Percentiles rank a stretch among this genome's conserved stretches.
Conservation (phyloP, 2,329 filamentous ascomycete species). For the Trichoderma afroharzianum region DNA sequence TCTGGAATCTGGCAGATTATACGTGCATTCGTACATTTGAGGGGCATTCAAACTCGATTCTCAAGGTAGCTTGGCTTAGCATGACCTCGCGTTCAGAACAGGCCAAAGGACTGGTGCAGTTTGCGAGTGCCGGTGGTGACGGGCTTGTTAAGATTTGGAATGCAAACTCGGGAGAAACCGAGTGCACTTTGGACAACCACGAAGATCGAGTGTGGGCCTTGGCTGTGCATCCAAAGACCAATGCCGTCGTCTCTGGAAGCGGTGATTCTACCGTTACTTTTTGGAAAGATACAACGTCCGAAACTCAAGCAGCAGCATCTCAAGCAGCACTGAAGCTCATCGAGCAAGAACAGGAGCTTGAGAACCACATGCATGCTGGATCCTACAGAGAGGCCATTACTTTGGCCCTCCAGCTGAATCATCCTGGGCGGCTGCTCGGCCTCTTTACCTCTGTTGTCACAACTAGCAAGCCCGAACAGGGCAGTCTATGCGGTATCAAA, state of each 20-base stretch:
- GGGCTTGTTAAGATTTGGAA: slow-evolving; percentile 97
- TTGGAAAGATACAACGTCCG: slow-evolving; percentile 86
- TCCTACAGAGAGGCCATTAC: slow-evolving; percentile 93
- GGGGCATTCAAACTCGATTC: slow-evolving; percentile 90
- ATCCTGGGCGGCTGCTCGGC: slow-evolving; percentile 79
- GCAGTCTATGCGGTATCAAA: slow-evolving; percentile 59
- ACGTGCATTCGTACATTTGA: slow-evolving; percentile 91
- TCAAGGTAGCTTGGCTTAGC: slow-evolving; percentile 87
- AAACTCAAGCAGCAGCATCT: slow-evolving; percentile 71
- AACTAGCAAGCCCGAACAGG: slow-evolving; percentile 55
- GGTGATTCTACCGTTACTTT: slow-evolving; percentile 92
- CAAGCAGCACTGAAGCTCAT: slow-evolving; percentile 73
- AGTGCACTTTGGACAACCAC: slow-evolving; percentile 92
- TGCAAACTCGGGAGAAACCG: slow-evolving; percentile 75
- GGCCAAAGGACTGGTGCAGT: slow-evolving; percentile 59
- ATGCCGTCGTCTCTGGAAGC: slow-evolving; percentile 82
- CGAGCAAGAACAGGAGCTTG: slow-evolving; percentile 89
- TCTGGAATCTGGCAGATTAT: slow-evolving; percentile 93
- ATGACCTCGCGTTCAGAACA: slow-evolving; percentile 48
- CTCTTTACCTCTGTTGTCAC: slow-evolving; percentile 80
- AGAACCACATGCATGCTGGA: slow-evolving; percentile 85
- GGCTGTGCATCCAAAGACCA: slow-evolving; percentile 63
- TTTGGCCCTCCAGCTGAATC: slow-evolving; percentile 87
- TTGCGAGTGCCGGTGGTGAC: slow-evolving; percentile 87
- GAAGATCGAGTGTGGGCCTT: slow-evolving; percentile 94